Evolutionary conservation across 2,329 filamentous ascomycete species (phyloP), one percentile per base, ranked within the genome.

Genomic region (Exophiala sp.): DNA sequence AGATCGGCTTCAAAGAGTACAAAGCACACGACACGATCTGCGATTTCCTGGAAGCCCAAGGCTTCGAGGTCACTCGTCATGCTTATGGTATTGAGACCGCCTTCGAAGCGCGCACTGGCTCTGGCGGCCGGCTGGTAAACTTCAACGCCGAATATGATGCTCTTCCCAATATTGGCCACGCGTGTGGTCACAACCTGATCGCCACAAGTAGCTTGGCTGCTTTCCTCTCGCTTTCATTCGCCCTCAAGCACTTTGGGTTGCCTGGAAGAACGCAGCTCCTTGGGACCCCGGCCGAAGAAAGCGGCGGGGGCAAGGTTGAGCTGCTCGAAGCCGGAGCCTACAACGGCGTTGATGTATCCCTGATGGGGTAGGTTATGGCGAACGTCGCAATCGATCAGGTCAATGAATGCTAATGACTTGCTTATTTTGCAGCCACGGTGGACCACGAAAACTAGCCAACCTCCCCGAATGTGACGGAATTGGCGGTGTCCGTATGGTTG

Each of bases 41-140:
- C 13, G 55, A 63, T 3, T 68, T 73, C 30, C 65, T 80, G 0
- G 65, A 71, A 34, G 53, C 60, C 1, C 68, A 71, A 2, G 76
- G 73, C 0, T 76, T 74, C 57, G 50, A 59, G 0, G 73, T 79
- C 5, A 73, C 66, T 3, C 69, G 70, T 0, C 70, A 75, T 45
- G 72, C 76, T 0, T 77, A 76, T 57, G 76, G 73, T 2, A 56
- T 80, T 0, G 65, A 69, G 7, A 81, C 78, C 0, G 68, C 75
- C 1, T 80, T 81, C 55, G 70, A 73, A 41, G 73, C 69, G 9
- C 64, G 70, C 11, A 64, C 64, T 40, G 74, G 75, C 22, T 59
- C 63, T 0, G 71, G 70, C 3, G 67, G 68, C 0, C 59, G 62
- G 1, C 30, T 63, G 1, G 51, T 70, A 42, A 63, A 63, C 37